Percentiles rank a stretch among this genome's conserved stretches.
These are phyloP conservation scores for Nidularia sp. DNA, from an alignment of 768 basidiomycete species.

Conservation along the genomic window DNA sequence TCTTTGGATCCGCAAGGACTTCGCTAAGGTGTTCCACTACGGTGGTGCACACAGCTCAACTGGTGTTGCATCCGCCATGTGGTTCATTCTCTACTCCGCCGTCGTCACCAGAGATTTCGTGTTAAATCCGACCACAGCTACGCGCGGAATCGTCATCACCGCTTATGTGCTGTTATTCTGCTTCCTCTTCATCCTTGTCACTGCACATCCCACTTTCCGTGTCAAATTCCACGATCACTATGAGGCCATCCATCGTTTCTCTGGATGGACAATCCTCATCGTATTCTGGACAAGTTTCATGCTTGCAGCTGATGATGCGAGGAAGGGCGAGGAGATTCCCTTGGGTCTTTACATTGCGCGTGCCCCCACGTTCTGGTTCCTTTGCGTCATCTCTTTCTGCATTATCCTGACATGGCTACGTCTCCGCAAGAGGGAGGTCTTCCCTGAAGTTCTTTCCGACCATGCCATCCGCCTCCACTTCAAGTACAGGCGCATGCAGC, in stretches of 20 bases:
- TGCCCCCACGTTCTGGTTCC: conserved; percentile 45
- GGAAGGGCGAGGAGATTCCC: conserved; percentile 21
- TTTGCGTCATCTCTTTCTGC: conserved; percentile 24
- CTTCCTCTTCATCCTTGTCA: conserved; percentile 40
- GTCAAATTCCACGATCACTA: conserved; percentile 46
- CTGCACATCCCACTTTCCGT: conserved; percentile 45
- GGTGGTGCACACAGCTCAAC: conserved; percentile 54
- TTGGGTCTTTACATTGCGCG: conserved; percentile 38
- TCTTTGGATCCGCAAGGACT: conserved; percentile 36
- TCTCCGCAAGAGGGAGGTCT: conserved; percentile 43
- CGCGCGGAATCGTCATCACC: neutral
- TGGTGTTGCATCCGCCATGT: conserved; percentile 47
- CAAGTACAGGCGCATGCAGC: too few species aligned
- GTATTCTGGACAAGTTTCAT: conserved; percentile 44
- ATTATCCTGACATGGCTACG: conserved; percentile 49
- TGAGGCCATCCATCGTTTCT: conserved; percentile 48
- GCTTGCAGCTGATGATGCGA: conserved; percentile 29
- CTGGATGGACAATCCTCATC: conserved; percentile 46
- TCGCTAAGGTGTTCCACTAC: conserved; percentile 50
- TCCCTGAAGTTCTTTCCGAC: conserved; percentile 44
- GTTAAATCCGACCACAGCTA: conserved; percentile 14
- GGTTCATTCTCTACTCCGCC: conserved; percentile 46
- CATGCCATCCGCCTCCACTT: conserved; percentile 41
- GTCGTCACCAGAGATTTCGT: conserved; percentile 33
- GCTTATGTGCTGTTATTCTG: conserved; percentile 40